A percentile compares a stretch with the other conserved stretches of the same genome.
phyloP scores from a whole-genome alignment of 1,284 basidiomycete species.

The Chalciporus piperatoides region DNA sequence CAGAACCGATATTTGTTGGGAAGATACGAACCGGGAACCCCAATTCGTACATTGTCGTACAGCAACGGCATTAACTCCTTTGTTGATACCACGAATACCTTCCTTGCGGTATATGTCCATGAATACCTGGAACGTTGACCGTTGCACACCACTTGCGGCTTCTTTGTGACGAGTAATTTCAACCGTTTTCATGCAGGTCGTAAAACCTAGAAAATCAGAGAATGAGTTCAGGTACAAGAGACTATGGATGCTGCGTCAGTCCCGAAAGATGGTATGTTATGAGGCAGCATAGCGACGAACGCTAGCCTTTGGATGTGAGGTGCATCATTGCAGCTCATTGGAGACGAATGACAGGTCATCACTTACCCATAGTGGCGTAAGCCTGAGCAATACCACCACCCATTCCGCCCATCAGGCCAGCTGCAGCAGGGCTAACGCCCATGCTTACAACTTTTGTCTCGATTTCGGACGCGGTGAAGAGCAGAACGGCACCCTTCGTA shows the following conservation, averaged over 20 bases:
- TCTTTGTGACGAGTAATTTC: slow-evolving; percentile 99
- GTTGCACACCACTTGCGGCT: slow-evolving; percentile 83
- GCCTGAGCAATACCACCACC: slow-evolving; percentile 97
- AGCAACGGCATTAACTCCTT: slow-evolving; percentile 99
- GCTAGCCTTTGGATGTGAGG: slow-evolving; percentile 18
- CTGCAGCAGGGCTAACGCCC: slow-evolving; percentile 76
- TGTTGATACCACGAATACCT: slow-evolving; percentile 96
- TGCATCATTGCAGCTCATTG: slow-evolving; percentile 15
- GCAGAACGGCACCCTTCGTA: slow-evolving; percentile 94
- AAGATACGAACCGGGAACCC: slow-evolving; percentile 80
- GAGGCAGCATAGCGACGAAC: slow-evolving; percentile 19
- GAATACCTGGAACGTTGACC: slow-evolving; percentile 94
- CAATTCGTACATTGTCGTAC: slow-evolving; percentile 98
- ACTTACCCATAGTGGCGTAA: slow-evolving; percentile 98
- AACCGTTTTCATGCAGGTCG: slow-evolving; percentile 97
- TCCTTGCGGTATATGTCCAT: slow-evolving; percentile 92
- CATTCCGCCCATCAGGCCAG: slow-evolving; percentile 95
- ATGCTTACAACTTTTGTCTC: slow-evolving; percentile 66
- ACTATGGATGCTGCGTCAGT: neutral
- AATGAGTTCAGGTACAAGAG: slow-evolving; percentile 9
- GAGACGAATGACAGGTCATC: neutral
- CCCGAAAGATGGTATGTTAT: slow-evolving; percentile 16
- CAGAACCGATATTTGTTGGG: neutral
- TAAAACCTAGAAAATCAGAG: slow-evolving; percentile 68
- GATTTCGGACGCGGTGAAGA: slow-evolving; percentile 96